These are phyloP conservation scores for Mrakia frigida DNA, from an alignment of 768 basidiomycete genomes.

Conservation along the genomic window DNA sequence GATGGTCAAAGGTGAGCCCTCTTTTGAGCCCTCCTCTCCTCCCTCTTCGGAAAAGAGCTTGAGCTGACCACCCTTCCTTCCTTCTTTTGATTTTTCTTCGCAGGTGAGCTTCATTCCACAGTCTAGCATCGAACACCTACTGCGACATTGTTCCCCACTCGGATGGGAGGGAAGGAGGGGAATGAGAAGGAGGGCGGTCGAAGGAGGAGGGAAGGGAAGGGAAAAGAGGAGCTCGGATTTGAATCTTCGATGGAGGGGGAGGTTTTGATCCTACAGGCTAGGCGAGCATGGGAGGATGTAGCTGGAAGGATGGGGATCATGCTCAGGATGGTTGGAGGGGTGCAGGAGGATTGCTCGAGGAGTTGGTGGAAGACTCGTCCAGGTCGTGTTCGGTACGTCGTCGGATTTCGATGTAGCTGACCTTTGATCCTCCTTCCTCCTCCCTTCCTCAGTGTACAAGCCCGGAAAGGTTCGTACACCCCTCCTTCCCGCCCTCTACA, in stretches of 20 bases:
- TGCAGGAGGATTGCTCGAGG: neutral
- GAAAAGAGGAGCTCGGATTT: neutral
- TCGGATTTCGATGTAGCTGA: neutral
- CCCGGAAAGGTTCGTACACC: conserved; percentile 64
- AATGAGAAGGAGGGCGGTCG: neutral
- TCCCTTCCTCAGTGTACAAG: conserved; percentile 46
- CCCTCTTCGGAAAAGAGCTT: neutral
- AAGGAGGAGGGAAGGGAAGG: neutral
- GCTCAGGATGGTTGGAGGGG: neutral
- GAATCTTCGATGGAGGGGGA: neutral
- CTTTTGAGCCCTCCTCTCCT: neutral
- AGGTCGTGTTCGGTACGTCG: neutral
- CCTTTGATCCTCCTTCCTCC: neutral
- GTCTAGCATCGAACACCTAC: too few species aligned
- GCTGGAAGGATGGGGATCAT: neutral
- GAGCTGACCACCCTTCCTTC: neutral
- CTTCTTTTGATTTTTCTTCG: neutral
- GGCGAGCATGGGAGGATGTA: neutral
- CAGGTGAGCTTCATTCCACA: conserved; percentile 15
- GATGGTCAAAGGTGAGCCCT: conserved; percentile 30
- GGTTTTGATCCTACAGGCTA: neutral
- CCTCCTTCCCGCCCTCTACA: neutral
- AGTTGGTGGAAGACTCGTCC: neutral
- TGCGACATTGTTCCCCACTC: too few species aligned
- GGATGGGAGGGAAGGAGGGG: neutral